Evolutionary conservation across 306 rosid species (phyloP).

Genomic region (Mimosa pudica): DNA sequence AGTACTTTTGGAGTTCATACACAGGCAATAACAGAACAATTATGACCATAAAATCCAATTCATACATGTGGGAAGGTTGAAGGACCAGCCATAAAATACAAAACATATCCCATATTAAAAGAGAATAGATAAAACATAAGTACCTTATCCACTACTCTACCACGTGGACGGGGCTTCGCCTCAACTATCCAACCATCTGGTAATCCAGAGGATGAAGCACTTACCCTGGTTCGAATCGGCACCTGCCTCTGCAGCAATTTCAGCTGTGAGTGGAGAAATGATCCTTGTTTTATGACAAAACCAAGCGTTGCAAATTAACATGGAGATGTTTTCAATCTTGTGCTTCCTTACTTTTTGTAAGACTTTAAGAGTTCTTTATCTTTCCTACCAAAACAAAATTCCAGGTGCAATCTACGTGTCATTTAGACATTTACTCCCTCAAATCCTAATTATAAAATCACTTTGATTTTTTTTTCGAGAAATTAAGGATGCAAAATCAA

Average conservation of each 20-base stretch:
- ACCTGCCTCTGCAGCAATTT: slow-evolving; percentile 39
- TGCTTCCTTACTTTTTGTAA: not conserved
- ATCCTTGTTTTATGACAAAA: not conserved
- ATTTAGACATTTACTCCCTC: not conserved
- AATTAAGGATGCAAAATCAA: no score
- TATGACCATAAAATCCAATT: not conserved
- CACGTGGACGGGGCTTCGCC: slow-evolving; percentile 37
- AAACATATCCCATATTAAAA: slow-evolving; percentile 10
- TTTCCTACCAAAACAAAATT: not conserved
- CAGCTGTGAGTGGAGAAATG: slow-evolving; percentile 15
- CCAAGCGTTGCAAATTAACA: slow-evolving; percentile 14
- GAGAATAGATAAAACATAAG: slow-evolving; percentile 2
- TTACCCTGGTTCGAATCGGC: not conserved
- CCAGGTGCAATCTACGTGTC: slow-evolving; percentile 3
- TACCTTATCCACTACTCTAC: slow-evolving; percentile 41
- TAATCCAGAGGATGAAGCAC: slow-evolving; percentile 32
- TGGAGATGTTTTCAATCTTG: not conserved
- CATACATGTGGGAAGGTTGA: not conserved
- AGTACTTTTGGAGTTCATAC: not conserved
- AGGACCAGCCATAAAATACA: not conserved
- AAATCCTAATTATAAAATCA: no score
- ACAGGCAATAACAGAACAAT: slow-evolving; percentile 4
- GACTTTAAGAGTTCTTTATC: not conserved
- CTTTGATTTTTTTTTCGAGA: no score
- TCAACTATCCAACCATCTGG: slow-evolving; percentile 49